phyloP scores from a whole-genome alignment of 139 green algal species.

The Picochlorum sp. region DNA sequence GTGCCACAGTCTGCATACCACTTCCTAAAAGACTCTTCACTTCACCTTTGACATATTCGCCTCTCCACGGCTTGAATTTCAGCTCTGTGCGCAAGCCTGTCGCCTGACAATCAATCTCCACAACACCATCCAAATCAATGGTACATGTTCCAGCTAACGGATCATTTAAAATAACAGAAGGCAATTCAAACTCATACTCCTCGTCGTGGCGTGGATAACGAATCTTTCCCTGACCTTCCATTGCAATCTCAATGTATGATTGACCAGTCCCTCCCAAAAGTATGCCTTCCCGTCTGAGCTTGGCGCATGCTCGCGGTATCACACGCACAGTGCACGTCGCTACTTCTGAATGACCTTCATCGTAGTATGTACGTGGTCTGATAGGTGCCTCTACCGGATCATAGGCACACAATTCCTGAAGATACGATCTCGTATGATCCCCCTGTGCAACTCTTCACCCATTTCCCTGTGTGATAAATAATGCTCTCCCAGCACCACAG shows the following conservation, averaged over 20 bases:
- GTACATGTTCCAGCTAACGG: neutral
- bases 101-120: neutral
- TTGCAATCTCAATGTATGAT: slow-evolving; percentile 5
- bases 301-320: neutral
- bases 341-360: slow-evolving; percentile 4
- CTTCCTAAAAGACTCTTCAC: neutral
- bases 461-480: slow-evolving; percentile 15
- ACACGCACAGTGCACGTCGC: neutral
- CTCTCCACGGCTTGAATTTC: slow-evolving; percentile 12
- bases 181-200: neutral
- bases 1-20: neutral
- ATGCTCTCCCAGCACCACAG: slow-evolving; percentile 9
- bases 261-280: neutral
- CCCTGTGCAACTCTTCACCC: neutral
- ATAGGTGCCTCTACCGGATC: slow-evolving; percentile 7
- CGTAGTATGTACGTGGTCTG: neutral
- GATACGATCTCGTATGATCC: slow-evolving; percentile 6
- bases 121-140: slow-evolving; percentile 9
- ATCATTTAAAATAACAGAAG: neutral
- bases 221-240: neutral
- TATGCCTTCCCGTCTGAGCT: slow-evolving; percentile 8
- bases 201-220: slow-evolving; percentile 4
- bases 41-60: slow-evolving; percentile 6
- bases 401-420: slow-evolving; percentile 13
- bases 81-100: slow-evolving; percentile 5